Conservation (phyloP, 257 asterid genomes). For the Fraxinus quadrangulata region DNA sequence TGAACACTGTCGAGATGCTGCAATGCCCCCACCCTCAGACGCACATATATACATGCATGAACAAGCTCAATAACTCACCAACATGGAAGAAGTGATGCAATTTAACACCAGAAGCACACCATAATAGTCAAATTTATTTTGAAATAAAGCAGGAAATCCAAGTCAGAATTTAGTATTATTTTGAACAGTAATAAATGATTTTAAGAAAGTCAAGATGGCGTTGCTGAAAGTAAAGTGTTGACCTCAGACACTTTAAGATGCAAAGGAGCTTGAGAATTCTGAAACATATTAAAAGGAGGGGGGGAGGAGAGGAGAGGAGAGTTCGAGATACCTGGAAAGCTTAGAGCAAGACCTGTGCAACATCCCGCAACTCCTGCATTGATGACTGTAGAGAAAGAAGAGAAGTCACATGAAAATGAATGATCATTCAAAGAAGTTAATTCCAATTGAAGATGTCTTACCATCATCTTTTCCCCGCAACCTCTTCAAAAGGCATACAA, state of each 20-base stretch:
- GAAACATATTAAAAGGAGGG: not conserved
- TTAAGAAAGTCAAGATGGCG: not conserved
- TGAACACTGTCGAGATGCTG: not conserved
- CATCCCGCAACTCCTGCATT: slow-evolving; percentile 98
- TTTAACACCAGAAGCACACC: not conserved
- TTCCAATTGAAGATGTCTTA: slow-evolving; percentile 30
- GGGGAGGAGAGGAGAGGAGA: not conserved
- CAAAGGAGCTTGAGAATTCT: not conserved
- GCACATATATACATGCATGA: not conserved
- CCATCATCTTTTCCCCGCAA: slow-evolving; percentile 93
- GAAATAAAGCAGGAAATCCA: not conserved
- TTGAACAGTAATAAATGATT: not conserved
- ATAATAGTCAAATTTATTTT: not conserved
- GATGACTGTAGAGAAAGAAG: slow-evolving; percentile 49
- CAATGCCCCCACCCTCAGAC: not conserved
- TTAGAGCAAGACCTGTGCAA: slow-evolving; percentile 93
- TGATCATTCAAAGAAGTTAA: not conserved
- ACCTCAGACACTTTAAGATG: not conserved
- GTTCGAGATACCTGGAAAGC: slow-evolving; percentile 68
- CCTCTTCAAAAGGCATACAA: slow-evolving; percentile 79
- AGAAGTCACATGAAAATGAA: slow-evolving; percentile 19
- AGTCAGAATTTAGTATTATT: not conserved
- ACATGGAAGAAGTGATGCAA: not conserved
- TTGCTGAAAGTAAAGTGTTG: not conserved
- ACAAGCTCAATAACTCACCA: not conserved